Percentiles rank a stretch among this genome's conserved stretches.
These are phyloP conservation scores for Neurospora intermedia DNA, from an alignment of 495 filamentous ascomycete genomes.

Conservation along the genomic window DNA sequence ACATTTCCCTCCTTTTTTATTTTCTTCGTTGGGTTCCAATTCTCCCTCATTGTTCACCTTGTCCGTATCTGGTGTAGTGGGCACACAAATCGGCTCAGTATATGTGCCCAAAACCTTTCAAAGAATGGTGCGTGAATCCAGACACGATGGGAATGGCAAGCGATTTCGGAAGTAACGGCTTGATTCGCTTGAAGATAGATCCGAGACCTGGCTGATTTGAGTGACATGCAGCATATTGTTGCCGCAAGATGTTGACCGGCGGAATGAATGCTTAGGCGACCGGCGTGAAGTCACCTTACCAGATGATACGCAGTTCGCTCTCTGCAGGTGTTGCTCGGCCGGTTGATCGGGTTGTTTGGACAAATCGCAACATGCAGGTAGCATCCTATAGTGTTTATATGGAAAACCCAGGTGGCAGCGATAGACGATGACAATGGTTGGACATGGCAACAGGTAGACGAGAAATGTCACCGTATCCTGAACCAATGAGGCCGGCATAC, in stretches of 20 bases:
- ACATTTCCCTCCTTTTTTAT: neutral
- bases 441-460: neutral
- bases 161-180: neutral
- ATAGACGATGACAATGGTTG: neutral
- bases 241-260: neutral
- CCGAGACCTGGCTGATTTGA: neutral
- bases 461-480: neutral
- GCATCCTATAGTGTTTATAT: neutral
- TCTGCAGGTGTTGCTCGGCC: neutral
- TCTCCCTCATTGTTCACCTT: neutral
- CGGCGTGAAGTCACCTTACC: neutral
- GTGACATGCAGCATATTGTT: neutral
- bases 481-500: neutral
- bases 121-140: neutral
- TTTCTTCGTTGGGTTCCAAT: neutral
- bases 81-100: neutral
- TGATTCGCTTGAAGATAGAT: neutral
- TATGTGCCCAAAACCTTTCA: neutral
- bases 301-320: neutral
- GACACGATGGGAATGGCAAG: neutral
- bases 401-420: neutral
- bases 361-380: constrained; percentile 16
- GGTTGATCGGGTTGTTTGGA: constrained; percentile 13
- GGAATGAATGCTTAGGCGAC: neutral
- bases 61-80: neutral